Evolutionary conservation across 2,329 filamentous ascomycete species (phyloP), one percentile per base, ranked within the genome.

Genomic region (Sclerotinia trifoliorum): DNA sequence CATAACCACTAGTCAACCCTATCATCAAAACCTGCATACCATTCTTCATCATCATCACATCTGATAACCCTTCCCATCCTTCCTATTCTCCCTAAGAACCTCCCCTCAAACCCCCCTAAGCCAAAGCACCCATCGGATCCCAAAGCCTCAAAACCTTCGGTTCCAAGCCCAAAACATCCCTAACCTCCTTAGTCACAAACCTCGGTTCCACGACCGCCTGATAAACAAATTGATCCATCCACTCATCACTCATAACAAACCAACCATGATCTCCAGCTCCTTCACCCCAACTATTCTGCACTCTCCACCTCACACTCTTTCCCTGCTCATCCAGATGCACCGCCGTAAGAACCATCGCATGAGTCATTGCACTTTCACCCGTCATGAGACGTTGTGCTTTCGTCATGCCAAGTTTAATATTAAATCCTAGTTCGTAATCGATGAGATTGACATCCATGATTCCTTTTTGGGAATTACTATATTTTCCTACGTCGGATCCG

Each of bases 341-440:
- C 0, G 87, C 93, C 2, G 92, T 96, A 70, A 97, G 80, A 0
- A 96, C 92, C 93, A 96, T 96, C 5, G 93, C 93, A 75, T 96
- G 93, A 0, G 93, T 96, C 93, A 97, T 96, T 63, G 86, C 84
- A 66, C 86, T 90, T 80, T 96, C 93, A 15, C 91, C 88, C 0
- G 89, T 89, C 74, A 85, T 82, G 57, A 97, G 81, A 4, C 93
- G 82, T 74, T 92, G 85, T 0, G 90, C 90, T 80, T 96, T 96
- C 75, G 82, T 86, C 85, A 96, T 84, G 24, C 86, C 87, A 11
- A 94, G 83, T 67, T 83, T 84, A 70, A 93, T 84, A 74, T 93
- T 92, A 79, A 96, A 93, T n/a, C 91, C 93, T 1, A 96, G 85
- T 74, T 90, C 86, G 78, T 94, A 95, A 78, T 95, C 89, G 75